Conservation (phyloP, 129 eudicot species). For the Chrysanthemum seticuspe region DNA sequence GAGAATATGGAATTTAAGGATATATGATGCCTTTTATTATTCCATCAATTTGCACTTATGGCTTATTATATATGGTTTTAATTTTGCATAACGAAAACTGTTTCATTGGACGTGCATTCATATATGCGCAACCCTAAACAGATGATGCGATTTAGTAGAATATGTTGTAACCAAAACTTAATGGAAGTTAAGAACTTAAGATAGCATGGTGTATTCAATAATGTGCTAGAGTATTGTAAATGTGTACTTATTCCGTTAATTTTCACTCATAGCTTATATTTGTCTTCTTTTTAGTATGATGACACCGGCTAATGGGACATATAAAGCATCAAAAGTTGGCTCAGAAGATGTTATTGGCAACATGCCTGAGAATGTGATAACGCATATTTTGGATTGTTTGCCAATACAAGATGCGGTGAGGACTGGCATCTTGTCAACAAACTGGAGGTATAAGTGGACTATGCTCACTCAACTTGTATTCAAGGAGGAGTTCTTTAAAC, state of each 20-base stretch:
- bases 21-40: too few species aligned
- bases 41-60: too few species aligned
- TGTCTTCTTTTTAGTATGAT: not conserved
- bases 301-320: not conserved
- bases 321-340: not conserved
- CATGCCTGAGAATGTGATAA: not conserved
- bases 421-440: slow-evolving; percentile 17
- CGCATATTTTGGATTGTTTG: slow-evolving; percentile 13
- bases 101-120: too few species aligned
- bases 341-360: not conserved
- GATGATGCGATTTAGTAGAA: too few species aligned
- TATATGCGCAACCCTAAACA: too few species aligned
- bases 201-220: too few species aligned
- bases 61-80: too few species aligned
- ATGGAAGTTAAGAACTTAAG: too few species aligned
- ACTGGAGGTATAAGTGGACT: slow-evolving; percentile 24
- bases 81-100: too few species aligned
- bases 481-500: not conserved
- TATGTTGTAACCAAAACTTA: too few species aligned
- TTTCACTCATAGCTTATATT: not conserved
- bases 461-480: slow-evolving; percentile 5
- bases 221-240: too few species aligned
- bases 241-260: not conserved
- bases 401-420: slow-evolving; percentile 7
- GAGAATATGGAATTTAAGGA: too few species aligned